Evolutionary conservation across 23 red algal genomes (phyloP), one percentile per base, ranked within the genome.

Genomic region (Gracilaria gracilis): DNA sequence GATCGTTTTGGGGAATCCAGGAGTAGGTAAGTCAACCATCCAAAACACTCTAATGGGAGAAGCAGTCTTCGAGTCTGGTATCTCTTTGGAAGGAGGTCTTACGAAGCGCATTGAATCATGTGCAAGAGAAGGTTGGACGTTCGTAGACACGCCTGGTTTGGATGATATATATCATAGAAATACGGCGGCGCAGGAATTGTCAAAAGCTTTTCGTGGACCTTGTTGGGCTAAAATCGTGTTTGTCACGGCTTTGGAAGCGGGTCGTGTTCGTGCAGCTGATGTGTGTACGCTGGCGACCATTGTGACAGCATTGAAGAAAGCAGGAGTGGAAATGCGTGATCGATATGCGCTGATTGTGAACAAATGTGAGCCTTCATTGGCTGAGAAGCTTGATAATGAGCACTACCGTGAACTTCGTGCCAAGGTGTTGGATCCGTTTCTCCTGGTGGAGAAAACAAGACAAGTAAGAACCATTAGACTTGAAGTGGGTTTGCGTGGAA

Each of bases 121-220:
- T n/a, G 27, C 9, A 5, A 79, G 20, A 54, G 74, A n/a, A 36
- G 36, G 29, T 1, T 24, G 48, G 74, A 79, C 74, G 48, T 79
- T 50, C 27, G 74, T 79, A 0, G 74, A 79, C 20, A 79, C 74
- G 14, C 74, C 74, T 2, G 74, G 74, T 24, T 29, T 79, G 20
- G 74, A 79, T 79, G 74, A 79, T 38, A 16, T 79, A 1, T 79
- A 67, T 21, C 33, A 67, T 33, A 67, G 62, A 24, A 67, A 35
- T 2, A 67, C 62, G 33, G 74, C 74, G 4, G 74, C 74, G 12
- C 17, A 20, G 24, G 40, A 79, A 35, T 49, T 79, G 1, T 48
- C 74, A 25, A 35, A 9, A 36, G 74, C 74, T 79, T 54, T 79
- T 3, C 39, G 74, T 49, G 74, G 40, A 79, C 48, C 74, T 50